Base-by-base conservation (phyloP, 306 rosid species). In the Glycyrrhiza uralensis region DNA sequence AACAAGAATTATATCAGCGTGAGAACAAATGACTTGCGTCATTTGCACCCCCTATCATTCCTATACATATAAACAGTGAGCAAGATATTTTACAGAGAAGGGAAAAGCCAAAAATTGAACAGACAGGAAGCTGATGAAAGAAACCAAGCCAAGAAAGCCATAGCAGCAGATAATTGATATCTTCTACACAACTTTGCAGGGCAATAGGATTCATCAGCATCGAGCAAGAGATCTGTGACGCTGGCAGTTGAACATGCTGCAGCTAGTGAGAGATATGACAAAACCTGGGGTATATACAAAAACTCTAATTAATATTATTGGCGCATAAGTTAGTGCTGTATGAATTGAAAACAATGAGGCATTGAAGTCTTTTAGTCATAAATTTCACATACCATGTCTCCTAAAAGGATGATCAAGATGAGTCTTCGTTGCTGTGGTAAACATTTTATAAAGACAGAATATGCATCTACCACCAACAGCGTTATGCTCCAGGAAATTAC, bases 81-180 rank as follows among this genome's bases (percentile, higher is more conserved):
- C 63, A 52, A 66, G 73, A 59, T 20, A 24, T n/a, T 41, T 76
- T 80, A 93, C 78, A 93, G 52, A 45, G 90, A 84, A 28, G 97
- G 90, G 50, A 89, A 88, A 75, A 87, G 79, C 98, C 98, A 93
- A 51, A 90, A 82, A 79, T 93, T 93, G 81, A 93, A 89, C 23
- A 93, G 85, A 80, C 88, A 90, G 4, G 94, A 88, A 67, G 87
- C 83, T 13, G 88, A 29, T 47, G 92, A 87, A 69, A 93, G 93
- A 64, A 90, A 87, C 98, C 98, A 93, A 42, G 94, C 88, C 64
- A 90, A 88, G 86, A 90, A 87, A 59, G 98, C 93, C 98, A 93
- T 90, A 2, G 90, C 87, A 41, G 96, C 92, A 20, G 98, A 93
- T 65, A 93, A 78, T 47, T 86, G 98, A 75, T 85, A 89, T 87